Evolutionary conservation across 495 filamentous ascomycete genomes (phyloP), one percentile per base, ranked within the genome.

Genomic region (Xylaria telfairii): DNA sequence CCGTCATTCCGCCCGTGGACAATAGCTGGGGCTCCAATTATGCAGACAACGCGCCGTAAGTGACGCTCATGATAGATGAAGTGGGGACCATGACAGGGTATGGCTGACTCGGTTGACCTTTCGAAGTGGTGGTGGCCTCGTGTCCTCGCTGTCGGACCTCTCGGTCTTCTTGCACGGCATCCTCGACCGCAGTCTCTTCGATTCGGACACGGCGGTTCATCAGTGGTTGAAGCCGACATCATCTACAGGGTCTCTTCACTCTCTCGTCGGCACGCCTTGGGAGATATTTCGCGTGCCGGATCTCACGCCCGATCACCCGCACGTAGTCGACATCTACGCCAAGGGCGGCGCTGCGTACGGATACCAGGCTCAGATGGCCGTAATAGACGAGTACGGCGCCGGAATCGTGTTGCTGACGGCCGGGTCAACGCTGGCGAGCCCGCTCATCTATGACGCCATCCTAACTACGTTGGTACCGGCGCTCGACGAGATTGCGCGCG

Each of bases 71-170:
- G 10, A 26, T 30, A 61, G 37, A 32, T 37, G 32, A 61, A 28
- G 15, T 21, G 57, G 10, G 12, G 41, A 61, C 19, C 24, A 24
- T 24, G 46, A 24, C n/a, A 24, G n/a, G 10, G n/a, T 21, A 39
- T 12, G 41, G 21, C 30, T 41, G 21, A 37, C 57, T 32, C 32
- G 19, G 24, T 32, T 24, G 10, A 12, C 34, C 57, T 37, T n/a
- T 21, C 34, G 4, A 37, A 34, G 62, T 60, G 70, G 66, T 13
- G 77, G 75, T 34, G 75, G 78, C 13, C 81, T 84, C 7, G 78
- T 79, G 26, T 73, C 83, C 3, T 80, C 79, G 51, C 78, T 83
- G 2, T 76, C 80, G 8, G 81, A 79, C 65, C 77, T 81, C 0
- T 65, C 63, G 26, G 73, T 77, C 57, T 77, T 82, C 8, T 24